Evolutionary conservation across 345 rosid genomes (phyloP).

Genomic region (Bretschneidera sinensis): DNA sequence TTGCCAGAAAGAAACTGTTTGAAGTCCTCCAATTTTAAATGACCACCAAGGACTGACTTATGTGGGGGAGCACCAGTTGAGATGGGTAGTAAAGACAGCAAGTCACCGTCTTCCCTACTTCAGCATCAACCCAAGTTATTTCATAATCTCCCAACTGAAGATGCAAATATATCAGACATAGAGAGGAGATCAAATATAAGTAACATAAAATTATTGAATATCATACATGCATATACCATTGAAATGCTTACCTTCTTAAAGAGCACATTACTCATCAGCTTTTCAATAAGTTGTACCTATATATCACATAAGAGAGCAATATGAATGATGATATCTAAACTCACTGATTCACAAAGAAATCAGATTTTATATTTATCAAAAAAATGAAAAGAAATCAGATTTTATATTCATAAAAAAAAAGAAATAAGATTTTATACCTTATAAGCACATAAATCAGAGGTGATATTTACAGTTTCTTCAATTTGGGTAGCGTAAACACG

Average conservation of each 20-base stretch:
- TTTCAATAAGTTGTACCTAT: constrained; percentile 94
- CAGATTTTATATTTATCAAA: too few relatives aligned
- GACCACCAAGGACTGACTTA: constrained; percentile 87
- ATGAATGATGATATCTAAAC: constrained; percentile 8
- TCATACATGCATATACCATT: neutral
- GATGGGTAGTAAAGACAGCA: constrained; percentile 60
- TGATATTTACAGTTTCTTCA: constrained; percentile 88
- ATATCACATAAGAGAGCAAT: constrained; percentile 19
- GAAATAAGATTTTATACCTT: too few relatives aligned
- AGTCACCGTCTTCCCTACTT: constrained; percentile 73
- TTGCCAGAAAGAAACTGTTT: constrained; percentile 86
- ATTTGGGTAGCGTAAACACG: constrained; percentile 88
- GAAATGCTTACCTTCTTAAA: constrained; percentile 67
- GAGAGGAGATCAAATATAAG: neutral
- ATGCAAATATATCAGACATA: constrained; percentile 10
- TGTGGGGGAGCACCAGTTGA: constrained; percentile 59
- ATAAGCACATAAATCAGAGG: constrained; percentile 93
- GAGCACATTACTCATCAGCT: constrained; percentile 92
- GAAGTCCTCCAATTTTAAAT: constrained; percentile 86
- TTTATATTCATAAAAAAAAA: too few relatives aligned
- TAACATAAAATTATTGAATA: neutral
- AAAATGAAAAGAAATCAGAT: too few relatives aligned
- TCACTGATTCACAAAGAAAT: constrained; percentile 1
- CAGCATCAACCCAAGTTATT: constrained; percentile 90
- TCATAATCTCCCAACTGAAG: constrained; percentile 85